Conservation (phyloP, 768 basidiomycete genomes). For the Piloderma croceum region DNA sequence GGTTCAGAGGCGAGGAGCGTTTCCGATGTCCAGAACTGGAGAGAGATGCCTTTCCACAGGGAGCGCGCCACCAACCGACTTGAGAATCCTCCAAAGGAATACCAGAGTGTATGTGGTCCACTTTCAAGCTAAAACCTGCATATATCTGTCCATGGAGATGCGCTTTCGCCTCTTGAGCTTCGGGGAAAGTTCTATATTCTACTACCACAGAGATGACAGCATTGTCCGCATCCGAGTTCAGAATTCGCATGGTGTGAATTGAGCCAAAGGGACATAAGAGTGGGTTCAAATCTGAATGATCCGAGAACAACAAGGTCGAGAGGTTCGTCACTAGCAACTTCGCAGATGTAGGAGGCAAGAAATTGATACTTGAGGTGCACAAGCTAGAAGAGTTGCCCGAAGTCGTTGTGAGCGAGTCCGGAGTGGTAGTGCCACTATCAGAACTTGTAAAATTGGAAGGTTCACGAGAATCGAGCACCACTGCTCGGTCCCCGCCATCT, state of each 20-base stretch:
- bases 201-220: slow-evolving; percentile 53
- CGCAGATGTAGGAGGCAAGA: slow-evolving; percentile 38
- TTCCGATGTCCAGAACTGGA: no score
- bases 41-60: no score
- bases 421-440: slow-evolving; percentile 20
- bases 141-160: slow-evolving; percentile 60
- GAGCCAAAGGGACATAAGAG: slow-evolving; percentile 68
- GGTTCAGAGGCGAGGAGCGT: slow-evolving; percentile 22
- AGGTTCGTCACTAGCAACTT: slow-evolving; percentile 61
- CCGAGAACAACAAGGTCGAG: slow-evolving; percentile 61
- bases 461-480: slow-evolving; percentile 47
- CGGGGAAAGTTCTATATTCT: slow-evolving; percentile 49
- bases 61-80: no score
- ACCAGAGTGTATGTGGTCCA: slow-evolving; percentile 29
- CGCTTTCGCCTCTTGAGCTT: slow-evolving; percentile 62
- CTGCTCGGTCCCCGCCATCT: slow-evolving; percentile 73
- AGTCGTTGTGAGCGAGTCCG: slow-evolving; percentile 20
- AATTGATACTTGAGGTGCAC: slow-evolving; percentile 28
- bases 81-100: no score
- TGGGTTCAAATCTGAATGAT: slow-evolving; percentile 63
- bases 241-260: slow-evolving; percentile 54
- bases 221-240: slow-evolving; percentile 31
- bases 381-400: slow-evolving; percentile 26
- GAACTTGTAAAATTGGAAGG: slow-evolving; percentile 26
- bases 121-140: slow-evolving; percentile 38